Evolutionary conservation across 768 basidiomycete species (phyloP).

Genomic region (Leucocoprinus birnbaumii): DNA sequence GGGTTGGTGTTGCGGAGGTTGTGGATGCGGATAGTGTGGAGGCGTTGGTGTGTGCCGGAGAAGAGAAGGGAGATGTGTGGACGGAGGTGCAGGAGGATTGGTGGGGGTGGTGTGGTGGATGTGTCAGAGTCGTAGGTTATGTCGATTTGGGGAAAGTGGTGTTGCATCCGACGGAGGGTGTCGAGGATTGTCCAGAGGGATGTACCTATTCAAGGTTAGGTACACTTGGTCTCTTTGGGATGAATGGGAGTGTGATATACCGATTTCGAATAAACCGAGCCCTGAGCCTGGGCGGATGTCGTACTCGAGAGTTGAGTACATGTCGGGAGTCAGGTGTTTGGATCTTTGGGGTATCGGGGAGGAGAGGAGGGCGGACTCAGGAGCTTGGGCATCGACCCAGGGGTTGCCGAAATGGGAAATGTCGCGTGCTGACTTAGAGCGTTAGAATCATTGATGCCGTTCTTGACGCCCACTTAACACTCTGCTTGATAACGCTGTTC

Average conservation of each 20-base stretch:
- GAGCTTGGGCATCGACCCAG: neutral
- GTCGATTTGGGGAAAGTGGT: constrained; percentile 77
- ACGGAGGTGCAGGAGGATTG: constrained; percentile 73
- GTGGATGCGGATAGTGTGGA: constrained; percentile 75
- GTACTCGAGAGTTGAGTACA: constrained; percentile 71
- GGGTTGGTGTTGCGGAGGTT: constrained; percentile 66
- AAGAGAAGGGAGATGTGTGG: constrained; percentile 87
- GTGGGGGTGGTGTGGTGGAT: constrained; percentile 69
- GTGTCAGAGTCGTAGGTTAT: constrained; percentile 79
- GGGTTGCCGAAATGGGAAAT: constrained; percentile 10
- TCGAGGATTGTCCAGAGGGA: constrained; percentile 81
- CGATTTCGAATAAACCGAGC: constrained; percentile 77
- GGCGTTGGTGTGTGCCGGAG: constrained; percentile 72
- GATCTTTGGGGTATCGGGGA: neutral
- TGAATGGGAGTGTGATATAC: constrained; percentile 27
- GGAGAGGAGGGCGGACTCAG: neutral
- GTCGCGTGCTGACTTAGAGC: neutral
- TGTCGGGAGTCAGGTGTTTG: neutral
- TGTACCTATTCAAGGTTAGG: constrained; percentile 41
- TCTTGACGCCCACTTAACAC: no score
- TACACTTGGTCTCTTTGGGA: constrained; percentile 1
- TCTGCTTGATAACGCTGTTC: no score
- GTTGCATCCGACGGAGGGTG: constrained; percentile 58
- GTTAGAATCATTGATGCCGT: no score
- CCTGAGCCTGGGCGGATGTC: constrained; percentile 76